Evolutionary conservation across 2,329 filamentous ascomycete species (phyloP).

Genomic region (Fusarium phyllophilum): DNA sequence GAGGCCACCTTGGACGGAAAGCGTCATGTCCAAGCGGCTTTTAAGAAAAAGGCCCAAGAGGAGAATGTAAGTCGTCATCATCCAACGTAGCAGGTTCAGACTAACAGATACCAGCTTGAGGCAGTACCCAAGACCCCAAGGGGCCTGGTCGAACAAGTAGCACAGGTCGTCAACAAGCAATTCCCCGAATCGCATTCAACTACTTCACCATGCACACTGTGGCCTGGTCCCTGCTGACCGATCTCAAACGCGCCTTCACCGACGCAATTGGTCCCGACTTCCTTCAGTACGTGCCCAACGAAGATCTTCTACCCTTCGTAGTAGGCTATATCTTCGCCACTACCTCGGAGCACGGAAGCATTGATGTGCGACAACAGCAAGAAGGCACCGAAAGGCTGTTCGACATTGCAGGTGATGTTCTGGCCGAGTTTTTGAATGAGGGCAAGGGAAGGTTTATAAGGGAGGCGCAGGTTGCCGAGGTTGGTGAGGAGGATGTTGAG

Average conservation of each 20-base stretch:
- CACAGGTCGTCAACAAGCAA: slow-evolving; percentile 4
- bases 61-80: no score
- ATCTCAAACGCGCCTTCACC: slow-evolving; percentile 11
- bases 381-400: no score
- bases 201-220: slow-evolving; percentile 25
- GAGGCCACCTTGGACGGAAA: slow-evolving; percentile 8
- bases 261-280: not conserved
- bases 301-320: slow-evolving; percentile 6
- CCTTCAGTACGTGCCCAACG: not conserved
- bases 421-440: no score
- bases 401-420: no score
- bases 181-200: slow-evolving; percentile 13
- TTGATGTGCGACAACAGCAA: no score
- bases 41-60: slow-evolving; percentile 1
- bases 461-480: no score
- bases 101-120: not conserved
- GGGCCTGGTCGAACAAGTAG: slow-evolving; percentile 11
- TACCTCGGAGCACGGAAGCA: no score
- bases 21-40: not conserved
- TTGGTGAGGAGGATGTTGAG: no score
- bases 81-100: no score
- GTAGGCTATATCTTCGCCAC: slow-evolving; percentile 48
- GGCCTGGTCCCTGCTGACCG: not conserved
- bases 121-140: not conserved
- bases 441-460: no score